phyloP scores from a whole-genome alignment of 139 green algal species.

The Auxenochlorella pyrenoidosa region DNA sequence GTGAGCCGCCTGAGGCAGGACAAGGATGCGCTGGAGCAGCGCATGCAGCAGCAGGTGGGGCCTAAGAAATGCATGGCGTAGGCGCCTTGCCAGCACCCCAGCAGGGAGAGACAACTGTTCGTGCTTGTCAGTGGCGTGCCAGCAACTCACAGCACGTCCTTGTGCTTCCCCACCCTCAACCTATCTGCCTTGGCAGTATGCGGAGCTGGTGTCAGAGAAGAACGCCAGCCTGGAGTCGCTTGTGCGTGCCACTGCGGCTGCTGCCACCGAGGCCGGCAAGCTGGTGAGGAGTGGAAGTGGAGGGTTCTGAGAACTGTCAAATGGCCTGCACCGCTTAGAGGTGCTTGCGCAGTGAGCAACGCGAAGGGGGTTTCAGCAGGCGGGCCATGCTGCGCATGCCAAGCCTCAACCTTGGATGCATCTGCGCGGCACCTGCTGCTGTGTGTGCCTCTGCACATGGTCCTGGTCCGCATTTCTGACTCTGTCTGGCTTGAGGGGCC shows the following conservation, averaged over 20 bases:
- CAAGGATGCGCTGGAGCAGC: slow-evolving; percentile 27
- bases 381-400: neutral
- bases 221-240: slow-evolving; percentile 39
- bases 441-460: neutral
- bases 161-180: neutral
- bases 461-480: neutral
- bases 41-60: slow-evolving; percentile 10
- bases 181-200: too few relatives aligned
- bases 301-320: neutral
- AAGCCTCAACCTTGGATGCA: neutral
- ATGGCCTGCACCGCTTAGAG: too few relatives aligned
- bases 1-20: neutral
- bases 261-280: slow-evolving; percentile 35
- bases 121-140: neutral
- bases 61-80: too few relatives aligned
- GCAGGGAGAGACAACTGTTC: neutral
- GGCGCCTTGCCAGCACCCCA: too few relatives aligned
- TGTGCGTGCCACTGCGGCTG: slow-evolving; percentile 32
- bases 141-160: too few relatives aligned
- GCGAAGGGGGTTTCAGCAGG: too few relatives aligned
- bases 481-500: neutral
- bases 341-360: too few relatives aligned
- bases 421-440: neutral
- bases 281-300: neutral
- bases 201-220: slow-evolving; percentile 35